Percentiles rank a stretch among this genome's conserved stretches.
Evolutionary conservation across 2,329 filamentous ascomycete genomes (phyloP).

Genomic region (Penicillium janthinellum): DNA sequence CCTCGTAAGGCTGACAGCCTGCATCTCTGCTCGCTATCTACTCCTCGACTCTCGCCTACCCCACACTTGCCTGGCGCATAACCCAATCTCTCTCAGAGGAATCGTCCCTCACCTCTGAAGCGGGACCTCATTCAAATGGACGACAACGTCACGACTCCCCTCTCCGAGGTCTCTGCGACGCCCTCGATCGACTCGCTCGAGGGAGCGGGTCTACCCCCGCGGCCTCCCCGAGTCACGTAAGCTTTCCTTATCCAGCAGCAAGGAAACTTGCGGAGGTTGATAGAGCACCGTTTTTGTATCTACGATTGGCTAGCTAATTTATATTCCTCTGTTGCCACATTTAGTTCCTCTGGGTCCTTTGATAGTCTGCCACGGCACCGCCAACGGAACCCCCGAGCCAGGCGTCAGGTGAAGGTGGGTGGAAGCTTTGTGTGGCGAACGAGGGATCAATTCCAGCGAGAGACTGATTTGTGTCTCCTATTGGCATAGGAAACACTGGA

Average conservation of each 20-base stretch:
- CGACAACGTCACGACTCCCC: slow-evolving; percentile 9
- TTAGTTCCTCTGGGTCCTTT: slow-evolving; percentile 48
- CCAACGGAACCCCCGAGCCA: slow-evolving; percentile 61
- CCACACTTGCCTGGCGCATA: slow-evolving; percentile 17
- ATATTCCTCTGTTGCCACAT: background rate
- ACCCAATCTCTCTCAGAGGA: background rate
- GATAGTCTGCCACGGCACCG: slow-evolving; percentile 68
- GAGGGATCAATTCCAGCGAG: background rate
- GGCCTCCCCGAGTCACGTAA: slow-evolving; percentile 18
- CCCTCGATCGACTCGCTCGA: slow-evolving; percentile 13
- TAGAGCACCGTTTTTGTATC: background rate
- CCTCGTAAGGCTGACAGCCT: slow-evolving; percentile 28
- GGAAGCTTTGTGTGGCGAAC: slow-evolving; percentile 2
- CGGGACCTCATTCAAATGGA: slow-evolving; percentile 17
- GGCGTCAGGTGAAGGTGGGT: slow-evolving; percentile 64
- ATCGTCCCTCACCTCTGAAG: background rate
- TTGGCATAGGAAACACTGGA: slow-evolving; percentile 78
- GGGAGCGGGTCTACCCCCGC: slow-evolving; percentile 11
- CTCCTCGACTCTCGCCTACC: slow-evolving; percentile 20
- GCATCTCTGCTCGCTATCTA: slow-evolving; percentile 19
- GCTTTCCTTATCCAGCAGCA: slow-evolving; percentile 2
- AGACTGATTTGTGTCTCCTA: slow-evolving; percentile 13
- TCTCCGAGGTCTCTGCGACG: slow-evolving; percentile 18
- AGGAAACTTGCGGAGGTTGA: background rate
- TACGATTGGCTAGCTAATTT: background rate